Percentiles rank a stretch among this genome's conserved stretches.
These are phyloP conservation scores for Phoma sp. DNA, from an alignment of 2,329 filamentous ascomycete species.

Conservation along the genomic window DNA sequence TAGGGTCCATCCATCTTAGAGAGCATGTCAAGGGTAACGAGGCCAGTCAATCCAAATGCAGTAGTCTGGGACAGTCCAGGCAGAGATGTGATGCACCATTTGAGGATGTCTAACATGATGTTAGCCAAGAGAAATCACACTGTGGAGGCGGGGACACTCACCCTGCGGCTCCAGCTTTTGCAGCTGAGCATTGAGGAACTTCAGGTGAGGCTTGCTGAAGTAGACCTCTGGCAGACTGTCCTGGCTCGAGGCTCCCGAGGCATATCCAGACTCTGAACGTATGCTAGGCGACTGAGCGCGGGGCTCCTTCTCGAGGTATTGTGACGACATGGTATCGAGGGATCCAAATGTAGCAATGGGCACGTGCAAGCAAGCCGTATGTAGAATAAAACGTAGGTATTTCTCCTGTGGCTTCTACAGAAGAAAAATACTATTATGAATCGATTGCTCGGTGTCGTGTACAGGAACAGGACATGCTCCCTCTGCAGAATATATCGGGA, in stretches of 20 bases:
- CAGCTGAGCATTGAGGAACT: conserved; percentile 88
- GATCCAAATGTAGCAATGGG: conserved; percentile 15
- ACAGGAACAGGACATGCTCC: conserved; percentile 22
- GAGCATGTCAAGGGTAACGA: conserved; percentile 69
- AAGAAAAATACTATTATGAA: conserved; percentile 34
- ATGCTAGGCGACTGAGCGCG: conserved; percentile 38
- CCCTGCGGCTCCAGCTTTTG: conserved; percentile 84
- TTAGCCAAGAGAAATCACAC: conserved; percentile 31
- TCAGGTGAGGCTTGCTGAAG: conserved; percentile 87
- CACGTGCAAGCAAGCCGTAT: conserved; percentile 32
- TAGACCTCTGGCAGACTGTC: conserved; percentile 75
- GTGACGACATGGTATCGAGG: conserved; percentile 38
- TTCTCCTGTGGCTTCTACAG: conserved; percentile 22
- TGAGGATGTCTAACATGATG: conserved; percentile 72
- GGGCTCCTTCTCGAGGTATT: conserved; percentile 32
- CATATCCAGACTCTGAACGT: conserved; percentile 82
- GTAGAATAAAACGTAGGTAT: conserved; percentile 14
- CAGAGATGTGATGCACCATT: conserved; percentile 89
- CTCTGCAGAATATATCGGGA: conserved; percentile 38
- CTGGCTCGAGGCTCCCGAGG: conserved; percentile 69
- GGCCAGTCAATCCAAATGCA: conserved; percentile 60
- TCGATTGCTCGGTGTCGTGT: conserved; percentile 28
- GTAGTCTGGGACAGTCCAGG: conserved; percentile 76
- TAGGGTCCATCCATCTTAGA: conserved; percentile 72
- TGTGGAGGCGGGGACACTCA: conserved; percentile 44